Base-by-base conservation (phyloP, 176 grass and related monocot species). In the Bothriochloa decipiens region DNA sequence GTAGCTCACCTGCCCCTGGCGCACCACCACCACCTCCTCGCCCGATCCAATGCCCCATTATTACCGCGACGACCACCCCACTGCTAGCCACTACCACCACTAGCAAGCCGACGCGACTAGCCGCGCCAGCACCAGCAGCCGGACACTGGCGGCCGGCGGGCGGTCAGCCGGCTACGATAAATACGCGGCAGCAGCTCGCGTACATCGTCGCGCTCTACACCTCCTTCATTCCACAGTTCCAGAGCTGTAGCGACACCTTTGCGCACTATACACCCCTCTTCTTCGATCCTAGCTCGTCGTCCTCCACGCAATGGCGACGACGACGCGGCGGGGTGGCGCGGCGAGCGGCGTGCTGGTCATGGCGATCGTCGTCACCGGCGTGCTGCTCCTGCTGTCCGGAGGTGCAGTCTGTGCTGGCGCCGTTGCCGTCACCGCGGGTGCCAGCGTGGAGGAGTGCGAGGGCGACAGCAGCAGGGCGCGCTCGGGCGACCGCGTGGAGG, bases 401-500 rank as follows among this genome's bases (percentile, higher is more conserved):
- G 74, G 17, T 22, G 40, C 3, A 62, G 12, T 15, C 8, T 25
- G 42, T 0, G 82, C 1, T 0, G 69, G 8, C 10, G 36, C 20
- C 7, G 43, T 16, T 18, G 33, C 10, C 5, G 25, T n/a, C 0
- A 23, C 15, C 5, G 25, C 32, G 0, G 53, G 2, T 23, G 26
- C 13, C 8, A 67, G 26, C 65, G 46, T 9, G 36, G 43, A 32
- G 28, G 60, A 32, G 33, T 72, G 41, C 35, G 49, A 81, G 55
- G 40, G 8, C 8, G 33, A 92, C 76, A 22, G 18, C 52, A 57
- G 52, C 52, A 86, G 87, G 76, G 88, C 85, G 70, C 70, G 72
- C 17, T 81, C 36, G 17, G 86, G 69, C 32, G 91, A 98, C 88
- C 85, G 70, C 40, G 89, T 98, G 26, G 76, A 53, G 37, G 78